A percentile compares a stretch with the other conserved stretches of the same genome.
These are phyloP conservation scores for Geotrichum klebahnii DNA, from an alignment of 1,139 yeast species.

Conservation along the genomic window DNA sequence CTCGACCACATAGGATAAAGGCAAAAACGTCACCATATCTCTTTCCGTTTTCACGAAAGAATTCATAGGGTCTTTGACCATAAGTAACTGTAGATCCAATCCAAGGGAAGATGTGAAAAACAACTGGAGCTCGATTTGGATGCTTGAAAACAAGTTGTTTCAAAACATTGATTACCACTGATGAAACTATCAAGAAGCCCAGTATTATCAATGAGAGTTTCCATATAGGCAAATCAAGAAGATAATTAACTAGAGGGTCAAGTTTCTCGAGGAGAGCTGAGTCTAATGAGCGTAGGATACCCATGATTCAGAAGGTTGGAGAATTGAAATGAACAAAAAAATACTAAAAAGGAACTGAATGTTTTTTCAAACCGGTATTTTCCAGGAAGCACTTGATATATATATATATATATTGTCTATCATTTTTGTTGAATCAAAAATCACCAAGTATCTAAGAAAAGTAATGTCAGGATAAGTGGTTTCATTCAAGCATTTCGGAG, in stretches of 20 bases:
- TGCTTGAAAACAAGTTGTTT: conserved; percentile 73
- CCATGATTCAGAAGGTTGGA: conserved; percentile 12
- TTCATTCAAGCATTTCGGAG: not conserved
- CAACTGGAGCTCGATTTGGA: conserved; percentile 65
- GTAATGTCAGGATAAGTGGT: not conserved
- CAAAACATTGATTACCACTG: conserved; percentile 53
- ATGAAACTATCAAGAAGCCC: conserved; percentile 34
- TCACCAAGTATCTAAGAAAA: no score
- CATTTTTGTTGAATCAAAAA: no score
- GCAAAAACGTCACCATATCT: conserved; percentile 92
- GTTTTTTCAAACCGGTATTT: not conserved
- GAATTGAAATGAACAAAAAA: not conserved
- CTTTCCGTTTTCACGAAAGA: conserved; percentile 70
- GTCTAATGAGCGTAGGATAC: conserved; percentile 21
- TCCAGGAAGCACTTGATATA: not conserved
- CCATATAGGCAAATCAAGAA: conserved; percentile 30
- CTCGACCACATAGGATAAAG: conserved; percentile 80
- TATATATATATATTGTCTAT: no score
- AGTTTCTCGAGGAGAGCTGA: conserved; percentile 35
- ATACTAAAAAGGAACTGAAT: not conserved
- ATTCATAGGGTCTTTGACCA: conserved; percentile 90
- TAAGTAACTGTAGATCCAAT: conserved; percentile 83
- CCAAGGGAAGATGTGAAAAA: conserved; percentile 93
- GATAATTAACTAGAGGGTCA: conserved; percentile 6
- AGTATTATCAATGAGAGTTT: conserved; percentile 31